Conservation (phyloP, 2,329 filamentous ascomycete genomes). For the Trichoderma guizhouense region DNA sequence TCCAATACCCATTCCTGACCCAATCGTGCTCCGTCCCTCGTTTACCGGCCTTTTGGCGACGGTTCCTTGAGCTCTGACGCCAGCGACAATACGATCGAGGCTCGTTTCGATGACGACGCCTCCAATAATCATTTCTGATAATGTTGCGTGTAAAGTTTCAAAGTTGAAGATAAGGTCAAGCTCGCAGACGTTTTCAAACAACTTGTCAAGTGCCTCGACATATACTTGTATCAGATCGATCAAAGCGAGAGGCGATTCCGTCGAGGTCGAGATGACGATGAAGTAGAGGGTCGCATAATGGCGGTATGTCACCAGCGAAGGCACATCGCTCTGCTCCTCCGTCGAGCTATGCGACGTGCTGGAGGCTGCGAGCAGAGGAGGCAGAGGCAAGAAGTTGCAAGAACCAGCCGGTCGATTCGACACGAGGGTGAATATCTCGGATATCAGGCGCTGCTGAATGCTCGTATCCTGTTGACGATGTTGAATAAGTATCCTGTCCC, state of each 20-base stretch:
- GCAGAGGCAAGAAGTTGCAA: slow-evolving; percentile 92
- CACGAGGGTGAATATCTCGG: slow-evolving; percentile 95
- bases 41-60: slow-evolving; percentile 78
- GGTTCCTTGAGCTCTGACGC: slow-evolving; percentile 72
- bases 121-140: slow-evolving; percentile 92
- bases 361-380: slow-evolving; percentile 61
- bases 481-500: neutral
- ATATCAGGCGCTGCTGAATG: slow-evolving; percentile 94
- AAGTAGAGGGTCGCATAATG: slow-evolving; percentile 98
- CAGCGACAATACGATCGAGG: slow-evolving; percentile 81
- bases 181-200: slow-evolving; percentile 99
- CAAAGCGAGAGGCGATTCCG: slow-evolving; percentile 89
- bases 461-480: slow-evolving; percentile 71
- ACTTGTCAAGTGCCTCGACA: slow-evolving; percentile 87
- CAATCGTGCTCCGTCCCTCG: slow-evolving; percentile 52
- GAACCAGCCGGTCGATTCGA: slow-evolving; percentile 86
- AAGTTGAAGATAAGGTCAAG: slow-evolving; percentile 99
- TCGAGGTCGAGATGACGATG: slow-evolving; percentile 94
- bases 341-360: slow-evolving; percentile 61
- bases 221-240: slow-evolving; percentile 98
- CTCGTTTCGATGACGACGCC: slow-evolving; percentile 93
- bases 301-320: slow-evolving; percentile 93
- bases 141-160: slow-evolving; percentile 86
- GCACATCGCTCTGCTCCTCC: slow-evolving; percentile 78
- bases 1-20: slow-evolving; percentile 53